Percentiles rank a stretch among this genome's conserved stretches.
Conservation (phyloP, 257 asterid species). For the Solanum appendiculatum region DNA sequence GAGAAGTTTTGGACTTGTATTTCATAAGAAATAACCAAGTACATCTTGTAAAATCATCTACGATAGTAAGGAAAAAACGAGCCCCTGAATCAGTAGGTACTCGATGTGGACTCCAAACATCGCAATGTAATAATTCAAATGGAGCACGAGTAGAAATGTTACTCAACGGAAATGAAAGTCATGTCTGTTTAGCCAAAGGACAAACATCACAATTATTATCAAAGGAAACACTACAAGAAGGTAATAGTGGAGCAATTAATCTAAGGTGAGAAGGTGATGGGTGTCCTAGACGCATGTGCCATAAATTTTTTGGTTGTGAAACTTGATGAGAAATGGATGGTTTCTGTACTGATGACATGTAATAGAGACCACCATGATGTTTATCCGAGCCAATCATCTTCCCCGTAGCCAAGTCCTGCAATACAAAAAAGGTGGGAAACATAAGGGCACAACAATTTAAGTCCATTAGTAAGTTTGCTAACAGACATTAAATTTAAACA, state of each 20-base stretch:
- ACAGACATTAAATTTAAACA: background rate
- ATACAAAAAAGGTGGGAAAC: background rate
- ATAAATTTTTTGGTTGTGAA: background rate
- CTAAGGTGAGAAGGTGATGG: background rate
- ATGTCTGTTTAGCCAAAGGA: background rate
- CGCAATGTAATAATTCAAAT: slow-evolving; percentile 1
- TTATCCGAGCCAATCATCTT: slow-evolving; percentile 8
- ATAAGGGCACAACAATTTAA: background rate
- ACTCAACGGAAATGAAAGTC: background rate
- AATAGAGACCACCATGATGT: background rate
- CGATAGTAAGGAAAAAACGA: background rate
- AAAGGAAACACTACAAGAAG: background rate
- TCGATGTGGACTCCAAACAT: background rate
- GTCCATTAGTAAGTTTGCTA: background rate
- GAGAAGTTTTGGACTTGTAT: background rate
- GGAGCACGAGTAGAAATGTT: background rate
- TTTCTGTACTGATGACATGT: background rate
- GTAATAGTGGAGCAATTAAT: background rate
- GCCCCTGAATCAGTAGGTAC: background rate
- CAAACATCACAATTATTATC: background rate
- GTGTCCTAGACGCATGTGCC: background rate
- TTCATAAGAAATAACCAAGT: background rate
- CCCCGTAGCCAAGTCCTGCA: background rate
- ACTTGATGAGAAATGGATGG: background rate
- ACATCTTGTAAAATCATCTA: background rate